Base-by-base conservation (phyloP, 2,329 filamentous ascomycete species). In the Nigrospora sphaerica region DNA sequence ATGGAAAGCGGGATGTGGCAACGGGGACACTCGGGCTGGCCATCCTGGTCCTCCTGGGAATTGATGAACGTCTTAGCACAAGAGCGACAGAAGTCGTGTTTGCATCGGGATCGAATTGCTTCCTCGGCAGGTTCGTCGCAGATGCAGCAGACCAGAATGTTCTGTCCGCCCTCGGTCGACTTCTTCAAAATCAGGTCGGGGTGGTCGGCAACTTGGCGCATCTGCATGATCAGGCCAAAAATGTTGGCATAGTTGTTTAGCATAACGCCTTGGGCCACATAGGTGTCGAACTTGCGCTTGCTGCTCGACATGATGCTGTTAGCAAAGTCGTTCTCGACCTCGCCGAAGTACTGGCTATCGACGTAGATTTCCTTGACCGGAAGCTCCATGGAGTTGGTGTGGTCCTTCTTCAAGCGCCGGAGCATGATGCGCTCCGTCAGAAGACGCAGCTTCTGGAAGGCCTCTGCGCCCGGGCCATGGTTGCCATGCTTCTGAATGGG, bases 211-310 rank as follows among this genome's bases (percentile, higher is more conserved):
- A 96, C 88, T 69, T 98, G 93, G 46, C 93, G 86, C 92, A 98
- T 97, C 66, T 95, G 91, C 89, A 97, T 97, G 61, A 98, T 96
- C 46, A 98, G 77, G 61, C 91, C 92, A 59, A 98, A 98, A 54
- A 98, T 97, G 64, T 98, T 98, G 70, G 93, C 93, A 57, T 97
- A 97, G 62, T 96, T 95, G 73, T 97, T 90, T 50, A 98, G 78
- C 66, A 98, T 81, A 17, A 97, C 92, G 70, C 90, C 91, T 52
- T 90, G 88, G 16, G 89, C 86, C 34, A 97, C 93, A 55, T 97
- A 98, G 0, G 91, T 97, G 60, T 97, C 88, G 55, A 97, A 98
- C 57, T 90, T 84, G 50, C 93, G 85, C 48, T 85, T 80, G 9
- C 88, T 86, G 61, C 88, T 95, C 14, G 83, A 88, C 89, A 97